Percentiles rank a stretch among this genome's conserved stretches.
These are phyloP conservation scores for Priceomyces fermenticarens DNA, from an alignment of 805 yeast genomes.

Conservation along the genomic window DNA sequence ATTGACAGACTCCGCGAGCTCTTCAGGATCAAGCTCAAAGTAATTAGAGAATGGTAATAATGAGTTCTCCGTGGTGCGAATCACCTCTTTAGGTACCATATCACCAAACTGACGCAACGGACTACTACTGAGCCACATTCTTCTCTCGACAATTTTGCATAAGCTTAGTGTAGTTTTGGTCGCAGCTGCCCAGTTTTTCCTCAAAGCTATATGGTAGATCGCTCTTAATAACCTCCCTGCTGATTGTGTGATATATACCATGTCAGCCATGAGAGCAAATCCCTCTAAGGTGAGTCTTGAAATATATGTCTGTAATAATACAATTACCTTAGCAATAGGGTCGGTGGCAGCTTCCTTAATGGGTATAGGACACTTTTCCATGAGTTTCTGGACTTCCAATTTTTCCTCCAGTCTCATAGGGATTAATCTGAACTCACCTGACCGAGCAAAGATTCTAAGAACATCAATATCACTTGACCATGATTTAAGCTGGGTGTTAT, in stretches of 20 bases:
- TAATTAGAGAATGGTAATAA: conserved; percentile 81
- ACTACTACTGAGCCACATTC: conserved; percentile 82
- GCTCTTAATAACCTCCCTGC: conserved; percentile 90
- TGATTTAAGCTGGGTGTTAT: conserved; percentile 60
- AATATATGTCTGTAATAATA: conserved; percentile 83
- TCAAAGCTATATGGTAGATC: conserved; percentile 69
- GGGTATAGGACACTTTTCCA: conserved; percentile 82
- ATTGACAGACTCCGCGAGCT: conserved; percentile 77
- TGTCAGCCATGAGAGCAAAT: conserved; percentile 87
- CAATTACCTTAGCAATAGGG: conserved; percentile 73
- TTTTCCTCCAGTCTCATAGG: conserved; percentile 87
- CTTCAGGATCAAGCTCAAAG: conserved; percentile 66
- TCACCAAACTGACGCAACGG: conserved; percentile 81
- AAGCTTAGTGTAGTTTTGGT: conserved; percentile 57
- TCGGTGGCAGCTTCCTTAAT: conserved; percentile 69
- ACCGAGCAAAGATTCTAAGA: conserved; percentile 69
- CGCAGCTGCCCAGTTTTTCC: conserved; percentile 68
- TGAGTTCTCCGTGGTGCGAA: conserved; percentile 74
- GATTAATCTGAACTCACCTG: conserved; percentile 82
- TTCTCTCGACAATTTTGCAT: conserved; percentile 74
- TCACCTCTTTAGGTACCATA: conserved; percentile 65
- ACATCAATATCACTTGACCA: conserved; percentile 70
- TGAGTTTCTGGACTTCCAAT: conserved; percentile 62
- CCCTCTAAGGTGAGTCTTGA: conserved; percentile 76
- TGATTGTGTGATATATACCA: conserved; percentile 89